Conservation (phyloP, 2,329 filamentous ascomycete species). For the Cytospora chrysosperma region DNA sequence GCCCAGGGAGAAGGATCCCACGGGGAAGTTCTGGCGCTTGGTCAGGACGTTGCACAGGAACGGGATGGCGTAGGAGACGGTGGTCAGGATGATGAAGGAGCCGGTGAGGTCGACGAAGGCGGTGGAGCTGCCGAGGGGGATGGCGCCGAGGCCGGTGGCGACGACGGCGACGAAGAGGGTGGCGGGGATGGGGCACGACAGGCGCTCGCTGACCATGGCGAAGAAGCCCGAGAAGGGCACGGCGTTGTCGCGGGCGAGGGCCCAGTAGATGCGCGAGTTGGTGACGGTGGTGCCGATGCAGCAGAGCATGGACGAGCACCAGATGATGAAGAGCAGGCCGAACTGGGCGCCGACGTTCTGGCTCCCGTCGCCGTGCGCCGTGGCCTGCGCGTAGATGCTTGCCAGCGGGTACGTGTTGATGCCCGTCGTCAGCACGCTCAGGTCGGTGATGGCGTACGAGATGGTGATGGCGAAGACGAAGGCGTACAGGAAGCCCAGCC, state of each 20-base stretch:
- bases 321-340: constrained; percentile 57
- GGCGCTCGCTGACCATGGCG: constrained; percentile 49
- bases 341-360: constrained; percentile 53
- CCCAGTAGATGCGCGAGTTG: constrained; percentile 46
- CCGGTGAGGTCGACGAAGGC: constrained; percentile 58
- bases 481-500: constrained; percentile 45
- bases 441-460: constrained; percentile 56
- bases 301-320: constrained; percentile 50
- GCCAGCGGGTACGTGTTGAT: constrained; percentile 60
- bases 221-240: constrained; percentile 57
- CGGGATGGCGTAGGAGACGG: constrained; percentile 52
- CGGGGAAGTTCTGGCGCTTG: constrained; percentile 49
- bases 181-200: constrained; percentile 59
- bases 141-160: constrained; percentile 54
- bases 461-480: constrained; percentile 51
- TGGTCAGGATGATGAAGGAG: constrained; percentile 57
- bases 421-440: constrained; percentile 49
- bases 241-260: constrained; percentile 58
- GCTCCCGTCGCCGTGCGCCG: constrained; percentile 41
- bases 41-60: constrained; percentile 52
- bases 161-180: constrained; percentile 54
- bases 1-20: constrained; percentile 55
- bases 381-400: constrained; percentile 61
- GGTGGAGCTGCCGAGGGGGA: constrained; percentile 53
- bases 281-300: constrained; percentile 53